Percentiles rank a stretch among this genome's conserved stretches.
Evolutionary conservation across 148 eudicot genomes (phyloP).

Genomic region (Camellia japonica): DNA sequence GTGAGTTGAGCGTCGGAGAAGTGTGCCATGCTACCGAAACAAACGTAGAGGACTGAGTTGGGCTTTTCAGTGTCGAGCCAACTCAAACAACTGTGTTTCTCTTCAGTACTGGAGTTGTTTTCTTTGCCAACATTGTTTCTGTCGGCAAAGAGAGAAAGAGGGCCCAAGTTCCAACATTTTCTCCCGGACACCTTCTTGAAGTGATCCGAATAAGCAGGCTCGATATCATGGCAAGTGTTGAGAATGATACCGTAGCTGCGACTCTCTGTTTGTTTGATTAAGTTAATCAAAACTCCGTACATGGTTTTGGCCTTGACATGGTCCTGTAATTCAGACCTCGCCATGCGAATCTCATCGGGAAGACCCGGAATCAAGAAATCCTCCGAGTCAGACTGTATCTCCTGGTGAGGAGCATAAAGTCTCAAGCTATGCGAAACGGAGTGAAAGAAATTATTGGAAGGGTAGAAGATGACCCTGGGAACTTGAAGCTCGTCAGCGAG

Average conservation of each 20-base stretch:
- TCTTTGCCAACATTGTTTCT: background rate
- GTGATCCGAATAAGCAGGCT: constrained; percentile 32
- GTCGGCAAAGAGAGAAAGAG: constrained; percentile 22
- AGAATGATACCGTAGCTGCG: constrained; percentile 35
- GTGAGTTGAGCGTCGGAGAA: constrained; percentile 14
- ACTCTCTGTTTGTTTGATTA: constrained; percentile 21
- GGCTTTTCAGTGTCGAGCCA: constrained; percentile 43
- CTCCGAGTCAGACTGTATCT: constrained; percentile 20
- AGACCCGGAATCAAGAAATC: constrained; percentile 30
- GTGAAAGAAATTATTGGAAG: constrained; percentile 22
- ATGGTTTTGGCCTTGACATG: constrained; percentile 3
- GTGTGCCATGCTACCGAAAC: constrained; percentile 24
- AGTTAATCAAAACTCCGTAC: background rate
- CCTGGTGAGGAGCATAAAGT: constrained; percentile 22
- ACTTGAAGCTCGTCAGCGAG: constrained; percentile 32
- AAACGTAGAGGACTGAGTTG: constrained; percentile 13
- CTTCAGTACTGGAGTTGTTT: background rate
- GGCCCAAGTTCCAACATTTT: constrained; percentile 31
- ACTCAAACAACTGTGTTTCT: constrained; percentile 9
- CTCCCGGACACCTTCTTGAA: constrained; percentile 21
- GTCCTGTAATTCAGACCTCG: constrained; percentile 16
- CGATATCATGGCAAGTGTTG: constrained; percentile 36
- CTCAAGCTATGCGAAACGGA: constrained; percentile 13
- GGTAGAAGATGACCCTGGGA: constrained; percentile 36
- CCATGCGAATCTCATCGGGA: constrained; percentile 28